Conservation (phyloP, 1,139 yeast species). For the Pneumocystis canis region DNA sequence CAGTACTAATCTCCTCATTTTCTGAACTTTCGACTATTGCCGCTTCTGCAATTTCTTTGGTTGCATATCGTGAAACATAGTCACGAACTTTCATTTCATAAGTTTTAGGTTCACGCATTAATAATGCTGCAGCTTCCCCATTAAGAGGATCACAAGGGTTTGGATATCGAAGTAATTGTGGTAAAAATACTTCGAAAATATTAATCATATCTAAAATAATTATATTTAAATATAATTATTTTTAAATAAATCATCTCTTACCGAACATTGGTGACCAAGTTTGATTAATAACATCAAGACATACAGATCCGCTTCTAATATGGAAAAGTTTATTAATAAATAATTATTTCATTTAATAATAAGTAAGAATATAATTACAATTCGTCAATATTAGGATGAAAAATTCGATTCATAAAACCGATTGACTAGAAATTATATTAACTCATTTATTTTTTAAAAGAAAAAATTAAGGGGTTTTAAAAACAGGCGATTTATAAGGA, state of each 20-base stretch:
- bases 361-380: constrained; percentile 9
- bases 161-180: constrained; percentile 82
- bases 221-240: constrained; percentile 1
- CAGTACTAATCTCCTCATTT: constrained; percentile 33
- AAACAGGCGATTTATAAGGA: constrained; percentile 73
- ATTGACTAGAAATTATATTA: constrained; percentile 34
- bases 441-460: neutral
- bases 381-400: constrained; percentile 77
- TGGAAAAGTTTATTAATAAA: constrained; percentile 1
- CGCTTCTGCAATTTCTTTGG: constrained; percentile 27
- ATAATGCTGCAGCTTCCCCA: constrained; percentile 75
- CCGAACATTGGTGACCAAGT: constrained; percentile 98
- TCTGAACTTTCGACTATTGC: constrained; percentile 21
- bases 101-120: constrained; percentile 52
- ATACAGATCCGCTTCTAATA: constrained; percentile 83
- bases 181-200: constrained; percentile 83
- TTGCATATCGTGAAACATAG: constrained; percentile 65
- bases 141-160: constrained; percentile 90
- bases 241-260: constrained; percentile 19
- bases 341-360: neutral
- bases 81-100: constrained; percentile 55
- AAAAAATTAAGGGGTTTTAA: too few species aligned
- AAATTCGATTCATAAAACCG: constrained; percentile 81
- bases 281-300: constrained; percentile 91
- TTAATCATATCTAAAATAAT: constrained; percentile 38